Evolutionary conservation across 2,329 filamentous ascomycete species (phyloP).

Genomic region (Fusarium xylarioides): DNA sequence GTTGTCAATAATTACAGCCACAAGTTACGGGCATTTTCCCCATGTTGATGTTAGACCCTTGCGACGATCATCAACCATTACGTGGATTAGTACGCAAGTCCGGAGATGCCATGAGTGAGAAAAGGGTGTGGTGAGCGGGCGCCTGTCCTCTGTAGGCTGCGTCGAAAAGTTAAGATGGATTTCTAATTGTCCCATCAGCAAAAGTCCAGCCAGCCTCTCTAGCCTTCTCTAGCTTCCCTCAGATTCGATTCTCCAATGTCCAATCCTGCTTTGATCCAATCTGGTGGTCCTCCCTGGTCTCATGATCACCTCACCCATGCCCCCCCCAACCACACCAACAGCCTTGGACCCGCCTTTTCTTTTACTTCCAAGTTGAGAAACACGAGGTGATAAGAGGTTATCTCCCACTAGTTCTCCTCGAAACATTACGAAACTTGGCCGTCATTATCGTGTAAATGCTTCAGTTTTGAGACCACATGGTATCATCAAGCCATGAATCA

Average conservation of each 20-base stretch:
- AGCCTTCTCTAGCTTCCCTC: conserved; percentile 7
- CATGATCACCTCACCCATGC: conserved; percentile 26
- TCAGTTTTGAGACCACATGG: conserved; percentile 8
- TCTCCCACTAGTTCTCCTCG: not conserved
- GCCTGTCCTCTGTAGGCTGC: conserved; percentile 2
- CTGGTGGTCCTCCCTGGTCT: conserved; percentile 17
- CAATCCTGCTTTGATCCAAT: conserved; percentile 28
- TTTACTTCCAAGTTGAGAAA: not conserved
- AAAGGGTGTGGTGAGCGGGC: conserved; percentile 27
- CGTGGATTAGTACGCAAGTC: conserved; percentile 24
- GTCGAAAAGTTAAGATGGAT: not conserved
- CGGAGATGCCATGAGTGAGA: conserved; percentile 2
- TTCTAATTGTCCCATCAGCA: conserved; percentile 23
- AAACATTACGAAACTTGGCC: not conserved
- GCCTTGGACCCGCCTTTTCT: conserved; percentile 5
- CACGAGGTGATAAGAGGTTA: conserved; percentile 7
- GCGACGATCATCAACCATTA: conserved; percentile 29
- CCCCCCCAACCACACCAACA: conserved; percentile 18
- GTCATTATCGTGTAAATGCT: conserved; percentile 13
- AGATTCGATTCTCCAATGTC: conserved; percentile 15
- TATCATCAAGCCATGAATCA: conserved; percentile 25
- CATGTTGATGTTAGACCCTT: conserved; percentile 9
- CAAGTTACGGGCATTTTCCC: not conserved
- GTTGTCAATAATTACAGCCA: not conserved
- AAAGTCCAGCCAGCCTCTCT: not conserved